A percentile compares a stretch with the other conserved stretches of the same genome.
These are phyloP conservation scores for Cicer cuneatum DNA, from an alignment of 306 rosid species.

Conservation along the genomic window DNA sequence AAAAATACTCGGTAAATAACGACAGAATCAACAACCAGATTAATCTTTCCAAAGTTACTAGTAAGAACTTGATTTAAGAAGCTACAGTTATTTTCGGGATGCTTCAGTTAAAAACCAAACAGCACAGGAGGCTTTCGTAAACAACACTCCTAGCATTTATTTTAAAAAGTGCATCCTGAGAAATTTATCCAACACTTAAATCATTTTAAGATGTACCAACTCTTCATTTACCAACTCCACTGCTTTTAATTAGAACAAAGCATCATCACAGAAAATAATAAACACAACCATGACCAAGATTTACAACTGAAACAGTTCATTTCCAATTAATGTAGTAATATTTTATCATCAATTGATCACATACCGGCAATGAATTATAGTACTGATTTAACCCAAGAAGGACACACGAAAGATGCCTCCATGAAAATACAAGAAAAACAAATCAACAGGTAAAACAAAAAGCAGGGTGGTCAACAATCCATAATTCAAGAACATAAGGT, in stretches of 20 bases:
- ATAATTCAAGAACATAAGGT: conserved; percentile 5
- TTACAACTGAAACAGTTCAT: background rate
- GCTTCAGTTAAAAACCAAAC: conserved; percentile 20
- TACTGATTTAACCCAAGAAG: conserved; percentile 28
- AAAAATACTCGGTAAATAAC: conserved; percentile 34
- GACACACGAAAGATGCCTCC: conserved; percentile 24
- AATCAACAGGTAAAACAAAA: conserved; percentile 17
- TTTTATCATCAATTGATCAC: conserved; percentile 18
- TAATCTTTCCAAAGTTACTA: conserved; percentile 20
- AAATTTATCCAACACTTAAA: conserved; percentile 9
- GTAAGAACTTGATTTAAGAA: conserved; percentile 22
- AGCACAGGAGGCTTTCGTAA: background rate
- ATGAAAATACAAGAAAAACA: conserved; percentile 32
- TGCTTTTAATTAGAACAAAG: background rate
- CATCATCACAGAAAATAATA: background rate
- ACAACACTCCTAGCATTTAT: background rate
- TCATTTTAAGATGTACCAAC: conserved; percentile 12
- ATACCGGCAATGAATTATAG: background rate
- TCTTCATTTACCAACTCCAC: background rate
- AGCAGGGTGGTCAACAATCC: conserved; percentile 2
- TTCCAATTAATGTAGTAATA: conserved; percentile 18
- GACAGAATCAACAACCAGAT: conserved; percentile 24
- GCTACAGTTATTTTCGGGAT: background rate
- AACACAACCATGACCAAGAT: conserved; percentile 23
- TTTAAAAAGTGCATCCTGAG: background rate